A percentile compares a stretch with the other conserved stretches of the same genome.
Evolutionary conservation across 2,329 filamentous ascomycete species (phyloP).

Genomic region (Aspergillus cejpii): DNA sequence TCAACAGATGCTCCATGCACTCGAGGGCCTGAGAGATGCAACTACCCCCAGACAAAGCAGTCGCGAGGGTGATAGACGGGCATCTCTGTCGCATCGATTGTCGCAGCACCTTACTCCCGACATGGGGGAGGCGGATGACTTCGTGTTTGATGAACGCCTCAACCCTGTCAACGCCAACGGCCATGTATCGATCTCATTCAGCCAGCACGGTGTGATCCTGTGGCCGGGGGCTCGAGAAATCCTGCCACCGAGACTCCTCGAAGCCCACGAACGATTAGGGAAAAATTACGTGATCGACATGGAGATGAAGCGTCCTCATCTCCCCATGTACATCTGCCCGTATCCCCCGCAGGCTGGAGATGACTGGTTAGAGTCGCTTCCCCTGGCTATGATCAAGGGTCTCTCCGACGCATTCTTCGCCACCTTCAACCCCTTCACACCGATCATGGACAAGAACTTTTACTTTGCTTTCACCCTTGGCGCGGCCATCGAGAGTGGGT

Average conservation of each 20-base stretch:
- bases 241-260: constrained; percentile 40
- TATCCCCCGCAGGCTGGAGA: constrained; percentile 32
- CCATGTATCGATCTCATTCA: constrained; percentile 44
- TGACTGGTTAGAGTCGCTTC: constrained; percentile 44
- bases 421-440: constrained; percentile 50
- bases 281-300: constrained; percentile 47
- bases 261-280: constrained; percentile 35
- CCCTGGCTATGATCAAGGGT: constrained; percentile 45
- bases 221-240: constrained; percentile 45
- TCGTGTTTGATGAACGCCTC: constrained; percentile 26
- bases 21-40: constrained; percentile 13
- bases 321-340: constrained; percentile 38
- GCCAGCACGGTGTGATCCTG: constrained; percentile 46
- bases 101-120: constrained; percentile 26
- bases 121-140: constrained; percentile 23
- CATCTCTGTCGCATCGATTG: constrained; percentile 11
- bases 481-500: constrained; percentile 45
- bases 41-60: constrained; percentile 14
- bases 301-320: constrained; percentile 42
- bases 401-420: constrained; percentile 50
- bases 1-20: constrained; percentile 20
- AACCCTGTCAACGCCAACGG: constrained; percentile 28
- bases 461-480: constrained; percentile 48
- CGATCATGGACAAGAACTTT: constrained; percentile 48
- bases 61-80: constrained; percentile 7